Evolutionary conservation across 106 monocot genomes (phyloP), one percentile per base, ranked within the genome.

Genomic region (Acorus gramineus): DNA sequence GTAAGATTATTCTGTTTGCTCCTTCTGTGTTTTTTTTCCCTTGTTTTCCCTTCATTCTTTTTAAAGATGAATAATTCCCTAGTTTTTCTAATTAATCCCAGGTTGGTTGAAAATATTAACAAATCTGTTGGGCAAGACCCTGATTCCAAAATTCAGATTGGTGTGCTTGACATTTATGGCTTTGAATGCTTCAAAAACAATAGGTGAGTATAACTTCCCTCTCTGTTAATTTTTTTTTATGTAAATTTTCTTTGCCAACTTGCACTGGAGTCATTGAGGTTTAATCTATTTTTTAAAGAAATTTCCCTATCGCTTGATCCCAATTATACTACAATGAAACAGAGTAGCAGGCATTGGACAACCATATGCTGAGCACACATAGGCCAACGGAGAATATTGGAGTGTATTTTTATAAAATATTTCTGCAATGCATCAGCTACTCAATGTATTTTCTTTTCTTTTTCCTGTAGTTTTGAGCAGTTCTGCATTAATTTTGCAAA

Each of bases 401-500:
- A 61, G 11, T 43, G 8, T 5, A 61, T 61, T 14, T 57, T 10
- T 55, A 55, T 58, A 54, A 12, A 42, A 8, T 63, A 50, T 73
- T 45, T 57, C 5, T 68, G 2, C 44, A 47, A 50, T 64, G n/a
- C 12, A 47, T 56, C 56, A 63, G 43, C 52, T 71, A 28, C 28
- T 28, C 56, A 59, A 46, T 44, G 14, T 44, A 8, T 69, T 72
- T 71, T 8, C 42, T 65, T 50, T 44, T 9, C 62, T 57, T 50
- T 74, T 14, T 56, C 72, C 3, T 44, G 53, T 70, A 94, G 93
- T 71, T 94, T 94, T 54, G 93, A 94, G 86, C 93, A 94, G 59
- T 89, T 94, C 66, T 89, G 93, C 75, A 94, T 94, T 64, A 94
- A 94, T 61, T 89, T 94, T 73, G 86, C 93, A n/a, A 94, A 93